Percentiles rank a stretch among this genome's conserved stretches.
Conservation (phyloP, 2,329 filamentous ascomycete genomes). For the Chaetomiaceae sp. region DNA sequence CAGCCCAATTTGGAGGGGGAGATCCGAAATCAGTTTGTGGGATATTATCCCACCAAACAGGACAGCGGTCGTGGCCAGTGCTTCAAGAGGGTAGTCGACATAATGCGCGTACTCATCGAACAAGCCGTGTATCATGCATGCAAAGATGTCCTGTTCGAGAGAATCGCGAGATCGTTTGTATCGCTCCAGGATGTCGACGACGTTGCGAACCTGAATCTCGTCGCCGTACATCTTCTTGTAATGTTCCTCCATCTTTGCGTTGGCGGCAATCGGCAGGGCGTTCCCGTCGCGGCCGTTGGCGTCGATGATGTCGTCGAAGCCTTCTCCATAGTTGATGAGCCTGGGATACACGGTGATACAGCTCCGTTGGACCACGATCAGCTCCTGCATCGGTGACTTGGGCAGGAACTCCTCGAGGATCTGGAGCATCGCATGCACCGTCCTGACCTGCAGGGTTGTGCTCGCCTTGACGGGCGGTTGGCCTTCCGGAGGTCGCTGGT, state of each 20-base stretch:
- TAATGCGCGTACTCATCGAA: conserved; percentile 98
- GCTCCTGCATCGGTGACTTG: conserved; percentile 56
- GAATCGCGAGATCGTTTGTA: conserved; percentile 86
- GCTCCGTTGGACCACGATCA: conserved; percentile 75
- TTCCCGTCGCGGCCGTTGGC: conserved; percentile 79
- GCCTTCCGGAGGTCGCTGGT: conserved; percentile 64
- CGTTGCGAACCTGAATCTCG: conserved; percentile 77
- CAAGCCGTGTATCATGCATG: conserved; percentile 96
- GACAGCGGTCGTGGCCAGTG: conserved; percentile 89
- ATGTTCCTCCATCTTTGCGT: conserved; percentile 91
- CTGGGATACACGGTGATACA: conserved; percentile 92
- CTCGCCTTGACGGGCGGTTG: conserved; percentile 54
- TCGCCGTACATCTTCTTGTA: conserved; percentile 98
- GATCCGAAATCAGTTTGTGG: conserved; percentile 81
- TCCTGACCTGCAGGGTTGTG: conserved; percentile 76
- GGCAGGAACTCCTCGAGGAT: conserved; percentile 69
- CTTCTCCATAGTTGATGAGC: conserved; percentile 93
- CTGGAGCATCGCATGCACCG: conserved; percentile 72
- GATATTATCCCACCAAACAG: conserved; percentile 96
- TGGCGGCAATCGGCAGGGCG: conserved; percentile 69
- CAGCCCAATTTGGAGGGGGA: conserved; percentile 88
- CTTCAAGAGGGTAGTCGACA: conserved; percentile 91
- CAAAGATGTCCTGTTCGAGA: conserved; percentile 87
- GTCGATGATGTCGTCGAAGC: conserved; percentile 87
- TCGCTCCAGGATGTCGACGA: conserved; percentile 75